Evolutionary conservation across 306 rosid genomes (phyloP), one percentile per base, ranked within the genome.

Genomic region (Cucurbita ficifolia): DNA sequence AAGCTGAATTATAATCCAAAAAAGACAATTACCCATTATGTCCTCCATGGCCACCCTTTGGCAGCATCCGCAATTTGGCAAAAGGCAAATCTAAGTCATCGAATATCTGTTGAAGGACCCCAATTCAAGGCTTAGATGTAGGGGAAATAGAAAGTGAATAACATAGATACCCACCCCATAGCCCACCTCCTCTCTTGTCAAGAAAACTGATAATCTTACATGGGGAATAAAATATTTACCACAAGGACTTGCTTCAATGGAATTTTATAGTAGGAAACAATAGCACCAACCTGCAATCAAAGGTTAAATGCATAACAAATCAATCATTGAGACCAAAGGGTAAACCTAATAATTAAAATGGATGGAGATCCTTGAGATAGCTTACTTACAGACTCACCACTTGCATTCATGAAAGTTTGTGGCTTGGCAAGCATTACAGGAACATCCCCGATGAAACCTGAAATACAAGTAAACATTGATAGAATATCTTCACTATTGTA

Each of bases 21-120:
- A 50, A 76, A 40, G 59, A 9, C 57, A 78, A 51, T 82, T 86
- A 91, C 97, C 99, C 97, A 63, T 94, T 91, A 48, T 91, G 99
- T 68, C 99, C 99, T 86, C 99, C 97, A 67, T 91, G 99, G 49
- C 98, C 97, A 36, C 98, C 98, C 84, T 94, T 94, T 36, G 99
- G 99, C 85, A 89, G 83, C 70, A 94, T 75, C 84, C 89, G 86
- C 79, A 89, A 51, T 84, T 91, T 91, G 49, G 87, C 92, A 82
- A 94, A 91, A 5, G 99, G 97, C 78, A 91, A 86, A 85, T 94
- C 97, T 77, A 94, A 64, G 87, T 94, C 99, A 29, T 94, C 99
- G 74, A 87, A 89, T 53, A 94, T 82, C 99, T 94, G 89, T 50
- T 54, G 35, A 4, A 51, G 76, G 79, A 69, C 60, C 59, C 55